Evolutionary conservation across 2,329 filamentous ascomycete species (phyloP).

Genomic region (Aspergillus eucalypticola): DNA sequence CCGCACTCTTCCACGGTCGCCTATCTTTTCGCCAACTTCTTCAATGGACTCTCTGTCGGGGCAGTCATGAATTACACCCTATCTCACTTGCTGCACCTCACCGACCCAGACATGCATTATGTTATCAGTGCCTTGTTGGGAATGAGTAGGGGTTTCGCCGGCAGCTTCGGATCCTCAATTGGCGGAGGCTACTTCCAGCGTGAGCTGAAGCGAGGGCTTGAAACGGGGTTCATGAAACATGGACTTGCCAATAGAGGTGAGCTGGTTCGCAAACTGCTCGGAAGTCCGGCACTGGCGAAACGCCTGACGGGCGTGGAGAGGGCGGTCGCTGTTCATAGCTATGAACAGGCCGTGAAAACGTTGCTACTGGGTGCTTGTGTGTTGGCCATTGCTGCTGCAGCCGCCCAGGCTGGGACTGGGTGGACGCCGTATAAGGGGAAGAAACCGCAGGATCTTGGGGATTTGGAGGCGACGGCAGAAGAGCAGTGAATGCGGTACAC

Average conservation of each 20-base stretch:
- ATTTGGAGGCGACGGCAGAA: neutral
- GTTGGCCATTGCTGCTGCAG: slow-evolving; percentile 51
- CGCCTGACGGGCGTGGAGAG: slow-evolving; percentile 52
- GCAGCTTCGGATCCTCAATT: slow-evolving; percentile 76
- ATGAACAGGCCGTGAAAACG: slow-evolving; percentile 54
- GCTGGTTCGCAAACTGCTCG: slow-evolving; percentile 57
- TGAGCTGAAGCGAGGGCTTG: slow-evolving; percentile 57
- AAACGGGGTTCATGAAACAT: slow-evolving; percentile 56
- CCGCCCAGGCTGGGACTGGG: slow-evolving; percentile 60
- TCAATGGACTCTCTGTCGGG: slow-evolving; percentile 72
- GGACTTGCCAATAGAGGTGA: slow-evolving; percentile 41
- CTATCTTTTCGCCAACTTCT: slow-evolving; percentile 64
- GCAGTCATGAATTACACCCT: slow-evolving; percentile 77
- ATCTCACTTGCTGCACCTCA: slow-evolving; percentile 75
- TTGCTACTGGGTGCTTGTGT: slow-evolving; percentile 56
- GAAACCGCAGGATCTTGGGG: slow-evolving; percentile 2
- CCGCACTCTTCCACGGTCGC: slow-evolving; percentile 51
- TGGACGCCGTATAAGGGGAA: slow-evolving; percentile 45
- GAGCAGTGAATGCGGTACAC: neutral
- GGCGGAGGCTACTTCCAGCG: slow-evolving; percentile 75
- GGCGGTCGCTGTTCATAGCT: slow-evolving; percentile 54
- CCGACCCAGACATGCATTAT: slow-evolving; percentile 66
- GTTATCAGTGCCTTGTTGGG: slow-evolving; percentile 73
- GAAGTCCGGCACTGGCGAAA: slow-evolving; percentile 59
- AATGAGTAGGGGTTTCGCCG: slow-evolving; percentile 80